These are phyloP conservation scores for Cryptococcus neoformans DNA, from an alignment of 1,284 basidiomycete genomes.

Conservation along the genomic window DNA sequence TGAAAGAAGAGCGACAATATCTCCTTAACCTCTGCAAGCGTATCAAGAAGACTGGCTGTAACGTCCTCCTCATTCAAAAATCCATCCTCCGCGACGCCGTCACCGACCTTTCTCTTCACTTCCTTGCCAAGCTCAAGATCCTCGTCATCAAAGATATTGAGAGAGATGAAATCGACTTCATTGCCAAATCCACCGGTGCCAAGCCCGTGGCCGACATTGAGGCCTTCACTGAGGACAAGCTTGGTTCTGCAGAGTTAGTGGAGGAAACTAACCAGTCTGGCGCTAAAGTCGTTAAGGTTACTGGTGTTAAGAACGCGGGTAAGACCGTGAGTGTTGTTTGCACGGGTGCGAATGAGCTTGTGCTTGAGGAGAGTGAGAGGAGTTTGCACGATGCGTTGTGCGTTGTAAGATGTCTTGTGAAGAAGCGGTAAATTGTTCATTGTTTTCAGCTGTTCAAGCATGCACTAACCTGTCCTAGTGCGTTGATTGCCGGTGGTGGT, in stretches of 20 bases:
- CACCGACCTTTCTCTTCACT: slow-evolving; percentile 97
- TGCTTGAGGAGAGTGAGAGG: slow-evolving; percentile 95
- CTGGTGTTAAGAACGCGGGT: slow-evolving; percentile 92
- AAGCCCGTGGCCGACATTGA: slow-evolving; percentile 98
- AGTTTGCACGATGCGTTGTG: slow-evolving; percentile 98
- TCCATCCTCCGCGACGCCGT: slow-evolving; percentile 98
- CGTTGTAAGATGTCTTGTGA: slow-evolving; percentile 96
- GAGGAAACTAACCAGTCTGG: slow-evolving; percentile 86
- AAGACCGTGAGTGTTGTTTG: slow-evolving; percentile 94
- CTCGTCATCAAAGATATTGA: slow-evolving; percentile 97
- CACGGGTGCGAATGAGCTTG: slow-evolving; percentile 89
- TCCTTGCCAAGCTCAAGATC: slow-evolving; percentile 97
- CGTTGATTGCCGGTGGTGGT: slow-evolving; percentile 94
- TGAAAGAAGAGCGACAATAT: slow-evolving; percentile 96
- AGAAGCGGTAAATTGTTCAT: slow-evolving; percentile 71
- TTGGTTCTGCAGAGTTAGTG: slow-evolving; percentile 92
- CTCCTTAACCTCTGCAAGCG: slow-evolving; percentile 98
- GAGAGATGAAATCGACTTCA: slow-evolving; percentile 97
- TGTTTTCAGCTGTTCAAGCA: not conserved
- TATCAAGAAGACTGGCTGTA: slow-evolving; percentile 99
- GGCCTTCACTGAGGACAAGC: slow-evolving; percentile 97
- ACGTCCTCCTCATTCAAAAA: slow-evolving; percentile 98
- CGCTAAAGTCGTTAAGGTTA: slow-evolving; percentile 90
- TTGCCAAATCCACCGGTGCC: slow-evolving; percentile 90
- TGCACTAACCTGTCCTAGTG: slow-evolving; percentile 38